These are phyloP conservation scores for Sequoia sempervirens DNA, from an alignment of 75 land plant species.

Conservation along the genomic window DNA sequence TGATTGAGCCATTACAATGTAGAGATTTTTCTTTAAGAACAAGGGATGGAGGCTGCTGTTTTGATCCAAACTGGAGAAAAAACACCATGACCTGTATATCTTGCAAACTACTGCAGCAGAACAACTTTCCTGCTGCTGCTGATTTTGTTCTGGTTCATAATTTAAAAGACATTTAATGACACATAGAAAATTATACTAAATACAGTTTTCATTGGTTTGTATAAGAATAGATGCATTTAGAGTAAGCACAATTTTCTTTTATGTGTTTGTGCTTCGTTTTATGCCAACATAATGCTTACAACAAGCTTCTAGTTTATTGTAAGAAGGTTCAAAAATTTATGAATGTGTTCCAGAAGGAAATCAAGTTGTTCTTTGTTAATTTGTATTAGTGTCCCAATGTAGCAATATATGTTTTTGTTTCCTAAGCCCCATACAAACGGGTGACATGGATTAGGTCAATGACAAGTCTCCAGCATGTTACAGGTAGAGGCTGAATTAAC, in stretches of 20 bases:
- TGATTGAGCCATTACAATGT: neutral
- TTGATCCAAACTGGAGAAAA: neutral
- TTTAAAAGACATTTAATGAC: neutral
- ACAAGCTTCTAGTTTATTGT: neutral
- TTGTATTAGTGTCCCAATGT: neutral
- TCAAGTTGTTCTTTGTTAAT: neutral
- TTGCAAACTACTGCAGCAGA: neutral
- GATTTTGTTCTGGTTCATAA: neutral
- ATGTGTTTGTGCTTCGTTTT: neutral
- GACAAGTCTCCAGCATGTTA: neutral
- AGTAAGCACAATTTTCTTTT: neutral
- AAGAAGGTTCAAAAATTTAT: neutral
- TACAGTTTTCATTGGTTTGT: neutral
- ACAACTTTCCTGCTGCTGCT: neutral
- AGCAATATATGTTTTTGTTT: neutral
- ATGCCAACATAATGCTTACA: neutral
- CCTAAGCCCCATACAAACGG: neutral
- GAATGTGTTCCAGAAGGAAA: neutral
- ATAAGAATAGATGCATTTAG: neutral
- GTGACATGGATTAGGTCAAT: neutral
- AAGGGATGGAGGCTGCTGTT: neutral
- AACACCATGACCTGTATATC: neutral
- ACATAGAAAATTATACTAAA: neutral
- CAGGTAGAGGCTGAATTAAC: constrained; percentile 97
- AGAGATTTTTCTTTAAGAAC: neutral